Base-by-base conservation (phyloP, 176 grass and related monocot genomes). In the Aegilops umbellulata region DNA sequence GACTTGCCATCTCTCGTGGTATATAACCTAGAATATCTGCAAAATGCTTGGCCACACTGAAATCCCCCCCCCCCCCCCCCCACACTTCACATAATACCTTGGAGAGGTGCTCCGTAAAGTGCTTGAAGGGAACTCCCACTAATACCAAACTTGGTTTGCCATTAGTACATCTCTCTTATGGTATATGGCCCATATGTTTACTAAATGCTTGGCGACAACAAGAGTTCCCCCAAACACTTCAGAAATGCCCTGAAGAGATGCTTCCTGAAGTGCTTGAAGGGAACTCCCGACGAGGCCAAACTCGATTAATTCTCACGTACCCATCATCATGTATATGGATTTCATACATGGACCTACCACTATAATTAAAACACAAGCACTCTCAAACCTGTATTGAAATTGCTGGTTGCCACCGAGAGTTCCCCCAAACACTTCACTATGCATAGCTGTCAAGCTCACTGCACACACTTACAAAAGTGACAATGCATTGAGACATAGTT, bases 221-320 rank as follows among this genome's bases (percentile, higher is more conserved):
- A 92, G 79, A 88, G 82, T 86, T 92, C 63, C 79, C 90, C 79
- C 75, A 90, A 84, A 86, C 90, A 95, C 90, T 95, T 95, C 75
- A 92, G n/a, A 51, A 49, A 0, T 17, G 2, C 27, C 2, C 36
- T 22, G 0, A 1, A 71, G 3, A 0, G 13, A 3, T 6, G 12
- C 2, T 5, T 74, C 0, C 13, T 74, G 85, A 90, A 95, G 90
- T 92, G 83, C 3, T 90, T 87, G 74, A 17, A 63, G 73, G 76
- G 68, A 91, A 91, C 79, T 82, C 68, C 68, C 2, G 30, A 46
- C 7, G 79, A 63, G 46, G 80, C 65, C 81, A 76, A 91, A 93
- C 94, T 38, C 60, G 58, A 30, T 76, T 36, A 5, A 85, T 79
- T 7, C 36, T 64, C 24, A 65, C 16, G 5, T 30, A 12, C 23